Conservation (phyloP, 1,284 basidiomycete genomes). For the Malassezia psittaci region DNA sequence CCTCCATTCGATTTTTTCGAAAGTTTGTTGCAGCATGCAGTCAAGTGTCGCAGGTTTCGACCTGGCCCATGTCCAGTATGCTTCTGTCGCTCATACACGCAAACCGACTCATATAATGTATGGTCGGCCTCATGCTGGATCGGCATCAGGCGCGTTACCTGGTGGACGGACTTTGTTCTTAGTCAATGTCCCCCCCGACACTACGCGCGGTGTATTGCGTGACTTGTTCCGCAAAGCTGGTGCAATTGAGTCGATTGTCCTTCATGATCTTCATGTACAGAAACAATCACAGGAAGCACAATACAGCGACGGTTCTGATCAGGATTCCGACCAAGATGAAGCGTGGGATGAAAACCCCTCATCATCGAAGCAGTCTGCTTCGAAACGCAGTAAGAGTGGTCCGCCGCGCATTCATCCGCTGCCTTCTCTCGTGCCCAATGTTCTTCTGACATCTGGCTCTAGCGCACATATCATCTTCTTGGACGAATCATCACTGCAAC, state of each 20-base stretch:
- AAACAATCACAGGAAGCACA: not conserved
- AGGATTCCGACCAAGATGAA: constrained; percentile 14
- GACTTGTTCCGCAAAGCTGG: constrained; percentile 34
- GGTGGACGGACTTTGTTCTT: constrained; percentile 37
- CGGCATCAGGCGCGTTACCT: constrained; percentile 10
- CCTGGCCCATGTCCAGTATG: constrained; percentile 9
- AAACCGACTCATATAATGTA: constrained; percentile 20
- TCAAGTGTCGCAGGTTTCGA: constrained; percentile 7
- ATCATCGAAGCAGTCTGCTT: not conserved
- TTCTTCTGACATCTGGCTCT: constrained; percentile 23
- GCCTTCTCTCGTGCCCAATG: constrained; percentile 21
- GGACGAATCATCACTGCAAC: constrained; percentile 23
- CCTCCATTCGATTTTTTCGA: not conserved
- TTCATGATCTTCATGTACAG: constrained; percentile 8
- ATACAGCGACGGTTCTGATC: not conserved
- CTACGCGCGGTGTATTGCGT: constrained; percentile 27
- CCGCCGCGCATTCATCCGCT: constrained; percentile 21
- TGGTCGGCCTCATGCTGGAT: constrained; percentile 15
- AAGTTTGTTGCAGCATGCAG: not conserved
- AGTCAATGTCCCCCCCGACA: constrained; percentile 38
- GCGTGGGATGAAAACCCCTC: constrained; percentile 7
- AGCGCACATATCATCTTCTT: constrained; percentile 40
- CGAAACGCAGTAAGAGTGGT: not conserved
- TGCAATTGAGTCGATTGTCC: constrained; percentile 21
- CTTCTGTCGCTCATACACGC: not conserved